These are phyloP conservation scores for Alternaria ethzedia DNA, from an alignment of 2,329 filamentous ascomycete genomes.

Conservation along the genomic window DNA sequence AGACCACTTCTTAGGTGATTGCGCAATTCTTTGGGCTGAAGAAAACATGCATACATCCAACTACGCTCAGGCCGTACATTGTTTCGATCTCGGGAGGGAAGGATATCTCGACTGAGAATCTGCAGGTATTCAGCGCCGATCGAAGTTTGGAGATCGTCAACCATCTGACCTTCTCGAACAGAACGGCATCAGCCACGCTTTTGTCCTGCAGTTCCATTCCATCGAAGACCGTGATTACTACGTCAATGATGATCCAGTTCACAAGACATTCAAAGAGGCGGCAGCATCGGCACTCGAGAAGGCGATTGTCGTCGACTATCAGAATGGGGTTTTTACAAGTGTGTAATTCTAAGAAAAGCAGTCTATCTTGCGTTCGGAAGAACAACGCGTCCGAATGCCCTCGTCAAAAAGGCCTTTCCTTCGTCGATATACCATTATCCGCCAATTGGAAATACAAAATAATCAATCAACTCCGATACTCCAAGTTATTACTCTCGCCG, in stretches of 20 bases:
- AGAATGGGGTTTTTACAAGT: slow-evolving; percentile 38
- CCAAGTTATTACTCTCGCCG: background rate
- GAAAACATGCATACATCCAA: slow-evolving; percentile 39
- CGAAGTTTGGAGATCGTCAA: slow-evolving; percentile 44
- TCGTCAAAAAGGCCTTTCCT: background rate
- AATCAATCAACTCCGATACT: background rate
- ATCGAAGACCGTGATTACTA: slow-evolving; percentile 53
- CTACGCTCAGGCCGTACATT: slow-evolving; percentile 35
- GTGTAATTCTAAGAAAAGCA: background rate
- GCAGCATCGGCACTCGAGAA: slow-evolving; percentile 46
- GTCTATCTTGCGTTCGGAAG: background rate
- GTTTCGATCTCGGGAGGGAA: slow-evolving; percentile 39
- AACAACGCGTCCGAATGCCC: background rate
- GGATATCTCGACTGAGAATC: slow-evolving; percentile 42
- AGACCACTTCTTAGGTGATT: slow-evolving; percentile 28
- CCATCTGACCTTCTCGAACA: slow-evolving; percentile 53
- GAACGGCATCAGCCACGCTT: slow-evolving; percentile 53
- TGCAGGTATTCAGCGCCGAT: slow-evolving; percentile 33
- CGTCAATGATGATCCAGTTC: slow-evolving; percentile 49
- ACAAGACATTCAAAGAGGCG: slow-evolving; percentile 49
- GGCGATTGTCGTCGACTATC: slow-evolving; percentile 51
- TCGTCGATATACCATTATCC: background rate
- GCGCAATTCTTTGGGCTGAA: slow-evolving; percentile 39
- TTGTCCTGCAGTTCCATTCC: slow-evolving; percentile 52
- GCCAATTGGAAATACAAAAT: background rate